Percentiles rank a stretch among this genome's conserved stretches.
Conservation (phyloP, 2,329 filamentous ascomycete species). For the Aspergillus sp. region DNA sequence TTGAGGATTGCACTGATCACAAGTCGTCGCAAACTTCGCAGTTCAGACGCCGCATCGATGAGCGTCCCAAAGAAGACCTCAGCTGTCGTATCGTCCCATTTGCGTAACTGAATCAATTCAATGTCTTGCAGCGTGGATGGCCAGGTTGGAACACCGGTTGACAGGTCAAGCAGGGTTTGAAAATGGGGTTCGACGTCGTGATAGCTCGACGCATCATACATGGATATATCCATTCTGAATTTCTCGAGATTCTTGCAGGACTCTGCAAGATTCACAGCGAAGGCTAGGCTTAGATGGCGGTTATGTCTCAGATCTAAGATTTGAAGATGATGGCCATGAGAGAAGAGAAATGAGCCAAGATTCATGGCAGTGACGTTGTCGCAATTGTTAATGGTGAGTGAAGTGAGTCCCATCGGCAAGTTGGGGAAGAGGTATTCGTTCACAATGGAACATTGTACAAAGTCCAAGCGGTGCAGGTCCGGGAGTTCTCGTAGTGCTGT, state of each 20-base stretch:
- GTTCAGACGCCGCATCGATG: slow-evolving; percentile 65
- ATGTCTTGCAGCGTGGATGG: slow-evolving; percentile 69
- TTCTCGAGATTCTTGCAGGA: slow-evolving; percentile 71
- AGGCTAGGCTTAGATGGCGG: slow-evolving; percentile 72
- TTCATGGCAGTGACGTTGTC: slow-evolving; percentile 69
- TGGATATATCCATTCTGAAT: slow-evolving; percentile 76
- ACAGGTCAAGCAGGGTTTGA: slow-evolving; percentile 59
- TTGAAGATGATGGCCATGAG: slow-evolving; percentile 67
- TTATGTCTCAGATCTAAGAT: slow-evolving; percentile 76
- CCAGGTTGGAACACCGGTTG: slow-evolving; percentile 71
- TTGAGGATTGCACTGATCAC: slow-evolving; percentile 77
- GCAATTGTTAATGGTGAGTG: slow-evolving; percentile 77
- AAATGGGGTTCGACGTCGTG: slow-evolving; percentile 76
- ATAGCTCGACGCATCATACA: slow-evolving; percentile 68
- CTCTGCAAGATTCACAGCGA: slow-evolving; percentile 65
- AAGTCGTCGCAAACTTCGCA: slow-evolving; percentile 69
- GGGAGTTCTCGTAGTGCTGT: slow-evolving; percentile 61
- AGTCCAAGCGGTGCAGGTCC: slow-evolving; percentile 65
- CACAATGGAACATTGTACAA: slow-evolving; percentile 74
- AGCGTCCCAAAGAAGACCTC: slow-evolving; percentile 78
- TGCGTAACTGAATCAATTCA: slow-evolving; percentile 74
- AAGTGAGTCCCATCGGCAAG: slow-evolving; percentile 66
- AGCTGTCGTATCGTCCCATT: slow-evolving; percentile 70
- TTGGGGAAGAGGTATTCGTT: slow-evolving; percentile 67
- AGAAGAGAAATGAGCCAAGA: slow-evolving; percentile 64